A percentile compares a stretch with the other conserved stretches of the same genome.
Conservation (phyloP, 2,329 filamentous ascomycete genomes). For the Clonostachys sp. region DNA sequence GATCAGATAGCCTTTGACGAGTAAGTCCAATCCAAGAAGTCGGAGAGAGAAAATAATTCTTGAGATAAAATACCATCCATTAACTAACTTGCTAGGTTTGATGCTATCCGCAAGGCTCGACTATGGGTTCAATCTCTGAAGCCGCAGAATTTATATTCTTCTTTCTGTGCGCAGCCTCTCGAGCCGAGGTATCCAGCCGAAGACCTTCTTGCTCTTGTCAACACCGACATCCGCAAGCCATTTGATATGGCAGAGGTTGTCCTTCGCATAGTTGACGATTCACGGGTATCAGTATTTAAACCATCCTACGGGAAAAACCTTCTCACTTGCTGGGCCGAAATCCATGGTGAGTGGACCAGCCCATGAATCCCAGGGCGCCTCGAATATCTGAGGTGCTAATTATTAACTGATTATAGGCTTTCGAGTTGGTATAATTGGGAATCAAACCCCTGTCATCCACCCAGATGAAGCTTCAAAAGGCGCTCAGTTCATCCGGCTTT, state of each 20-base stretch:
- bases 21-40: neutral
- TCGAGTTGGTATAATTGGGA: conserved; percentile 31
- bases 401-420: conserved; percentile 7
- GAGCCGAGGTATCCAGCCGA: conserved; percentile 22
- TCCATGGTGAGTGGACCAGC: conserved; percentile 7
- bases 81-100: conserved; percentile 11
- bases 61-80: too few relatives aligned
- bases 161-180: neutral
- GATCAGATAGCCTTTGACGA: conserved; percentile 37
- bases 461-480: conserved; percentile 31
- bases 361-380: neutral
- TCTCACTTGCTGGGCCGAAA: conserved; percentile 29
- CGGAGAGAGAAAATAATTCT: too few relatives aligned
- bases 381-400: neutral
- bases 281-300: conserved; percentile 29
- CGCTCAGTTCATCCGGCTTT: conserved; percentile 35
- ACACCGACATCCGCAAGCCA: conserved; percentile 24
- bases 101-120: conserved; percentile 25
- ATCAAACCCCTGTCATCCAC: conserved; percentile 32
- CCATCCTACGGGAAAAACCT: conserved; percentile 29
- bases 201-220: conserved; percentile 26
- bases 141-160: conserved; percentile 12
- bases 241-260: conserved; percentile 26
- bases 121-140: conserved; percentile 18
- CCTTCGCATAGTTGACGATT: conserved; percentile 33